phyloP scores from a whole-genome alignment of 2,329 filamentous ascomycete genomes.

The Cercospora citrullina region DNA sequence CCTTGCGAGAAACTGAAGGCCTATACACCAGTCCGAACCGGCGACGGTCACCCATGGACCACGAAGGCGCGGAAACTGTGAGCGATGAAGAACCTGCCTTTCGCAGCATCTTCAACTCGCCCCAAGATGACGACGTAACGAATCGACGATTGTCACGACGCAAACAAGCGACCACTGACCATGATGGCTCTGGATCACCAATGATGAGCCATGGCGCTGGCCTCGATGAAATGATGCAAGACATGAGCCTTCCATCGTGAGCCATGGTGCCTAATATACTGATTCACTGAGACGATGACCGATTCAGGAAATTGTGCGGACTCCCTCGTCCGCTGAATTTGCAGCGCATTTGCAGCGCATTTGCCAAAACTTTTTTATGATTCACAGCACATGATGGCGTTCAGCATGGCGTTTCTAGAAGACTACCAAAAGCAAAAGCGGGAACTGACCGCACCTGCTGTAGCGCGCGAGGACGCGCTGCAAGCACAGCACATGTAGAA shows the following conservation, averaged over 20 bases:
- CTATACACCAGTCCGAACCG: constrained; percentile 48
- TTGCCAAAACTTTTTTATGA: constrained; percentile 6
- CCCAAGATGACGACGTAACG: constrained; percentile 25
- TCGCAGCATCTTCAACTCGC: constrained; percentile 38
- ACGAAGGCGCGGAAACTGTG: background rate
- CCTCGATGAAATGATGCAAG: constrained; percentile 25
- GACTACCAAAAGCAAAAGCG: constrained; percentile 20
- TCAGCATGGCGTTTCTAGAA: constrained; percentile 22
- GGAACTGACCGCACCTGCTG: constrained; percentile 16
- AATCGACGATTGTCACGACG: constrained; percentile 29
- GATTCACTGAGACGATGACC: background rate
- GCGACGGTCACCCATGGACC: constrained; percentile 14
- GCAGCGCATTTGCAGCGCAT: background rate
- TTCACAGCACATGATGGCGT: constrained; percentile 22
- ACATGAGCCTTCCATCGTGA: constrained; percentile 22
- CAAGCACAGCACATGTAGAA: constrained; percentile 27
- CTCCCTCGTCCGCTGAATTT: background rate
- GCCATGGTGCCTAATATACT: background rate
- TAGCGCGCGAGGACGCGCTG: constrained; percentile 18
- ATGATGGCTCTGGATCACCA: constrained; percentile 29
- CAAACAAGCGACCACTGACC: constrained; percentile 31
- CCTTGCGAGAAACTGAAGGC: constrained; percentile 50
- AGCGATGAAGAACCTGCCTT: constrained; percentile 39
- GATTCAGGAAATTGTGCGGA: background rate
- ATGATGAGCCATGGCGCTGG: constrained; percentile 16